These are phyloP conservation scores for Nitzschia palea DNA, from an alignment of 108 stramenopile genomes.

Conservation along the genomic window DNA sequence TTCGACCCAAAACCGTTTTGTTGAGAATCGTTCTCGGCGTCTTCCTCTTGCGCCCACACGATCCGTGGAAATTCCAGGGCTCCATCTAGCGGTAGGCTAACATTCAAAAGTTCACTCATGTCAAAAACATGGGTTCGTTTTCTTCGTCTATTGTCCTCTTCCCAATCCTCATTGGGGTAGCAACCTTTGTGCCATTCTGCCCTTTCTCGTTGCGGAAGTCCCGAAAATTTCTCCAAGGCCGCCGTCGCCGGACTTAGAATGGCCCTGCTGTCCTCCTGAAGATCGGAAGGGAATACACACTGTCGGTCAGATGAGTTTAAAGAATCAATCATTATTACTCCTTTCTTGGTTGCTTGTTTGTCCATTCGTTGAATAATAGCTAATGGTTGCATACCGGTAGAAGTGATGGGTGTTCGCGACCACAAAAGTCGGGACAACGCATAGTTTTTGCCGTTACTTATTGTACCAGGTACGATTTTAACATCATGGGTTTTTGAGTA, in stretches of 20 bases:
- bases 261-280: neutral
- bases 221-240: neutral
- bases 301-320: neutral
- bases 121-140: neutral
- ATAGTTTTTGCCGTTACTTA: too few species aligned
- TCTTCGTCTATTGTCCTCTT: neutral
- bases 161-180: neutral
- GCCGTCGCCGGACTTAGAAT: neutral
- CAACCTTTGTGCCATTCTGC: neutral
- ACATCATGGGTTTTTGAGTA: too few species aligned
- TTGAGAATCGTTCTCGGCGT: neutral
- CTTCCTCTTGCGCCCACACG: neutral
- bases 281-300: neutral
- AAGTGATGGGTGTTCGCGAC: too few species aligned
- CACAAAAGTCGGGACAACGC: too few species aligned
- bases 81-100: neutral
- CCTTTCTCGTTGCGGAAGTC: neutral
- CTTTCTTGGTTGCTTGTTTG: too few species aligned
- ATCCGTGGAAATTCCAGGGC: neutral
- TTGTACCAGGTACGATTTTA: too few species aligned
- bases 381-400: too few species aligned
- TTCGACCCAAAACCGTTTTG: neutral
- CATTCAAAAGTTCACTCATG: slow-evolving; percentile 4
- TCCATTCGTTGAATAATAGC: too few species aligned
- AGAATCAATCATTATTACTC: neutral